Conservation (phyloP, 208 protist genomes). For the Trypanosoma melophagium region DNA sequence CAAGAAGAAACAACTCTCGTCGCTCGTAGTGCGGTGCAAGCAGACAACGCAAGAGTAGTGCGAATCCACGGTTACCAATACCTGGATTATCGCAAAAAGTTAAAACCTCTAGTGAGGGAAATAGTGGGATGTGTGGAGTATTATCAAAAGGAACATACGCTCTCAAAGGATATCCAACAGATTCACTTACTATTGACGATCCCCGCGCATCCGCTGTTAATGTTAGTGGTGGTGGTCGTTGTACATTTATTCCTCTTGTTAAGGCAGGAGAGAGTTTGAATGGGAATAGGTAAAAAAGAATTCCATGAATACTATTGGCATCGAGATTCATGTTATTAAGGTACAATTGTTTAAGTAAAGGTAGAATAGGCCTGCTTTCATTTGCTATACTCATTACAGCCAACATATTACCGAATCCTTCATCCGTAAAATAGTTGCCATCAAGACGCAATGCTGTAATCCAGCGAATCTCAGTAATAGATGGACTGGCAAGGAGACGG, state of each 20-base stretch:
- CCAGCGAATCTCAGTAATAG: slow-evolving; percentile 58
- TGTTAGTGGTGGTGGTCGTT: slow-evolving; percentile 11
- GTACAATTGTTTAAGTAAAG: slow-evolving; percentile 69
- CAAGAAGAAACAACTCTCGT: slow-evolving; percentile 47
- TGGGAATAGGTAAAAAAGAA: slow-evolving; percentile 76
- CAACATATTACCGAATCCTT: slow-evolving; percentile 72
- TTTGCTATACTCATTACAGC: slow-evolving; percentile 59
- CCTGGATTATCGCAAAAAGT: slow-evolving; percentile 79
- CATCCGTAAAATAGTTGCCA: slow-evolving; percentile 82
- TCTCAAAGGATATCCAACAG: slow-evolving; percentile 26
- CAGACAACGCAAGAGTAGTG: slow-evolving; percentile 54
- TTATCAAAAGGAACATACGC: slow-evolving; percentile 38
- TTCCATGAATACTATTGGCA: slow-evolving; percentile 42
- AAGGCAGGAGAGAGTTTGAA: slow-evolving; percentile 5
- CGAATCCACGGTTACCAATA: slow-evolving; percentile 55
- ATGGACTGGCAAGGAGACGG: slow-evolving; percentile 51
- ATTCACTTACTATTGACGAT: slow-evolving; percentile 16
- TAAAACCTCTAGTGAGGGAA: slow-evolving; percentile 66
- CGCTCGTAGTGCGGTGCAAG: slow-evolving; percentile 56
- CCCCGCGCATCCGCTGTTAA: slow-evolving; percentile 14
- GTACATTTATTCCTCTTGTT: slow-evolving; percentile 18
- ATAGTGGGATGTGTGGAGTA: slow-evolving; percentile 42
- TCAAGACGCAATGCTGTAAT: slow-evolving; percentile 78
- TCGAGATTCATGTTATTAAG: slow-evolving; percentile 87
- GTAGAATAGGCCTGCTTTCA: slow-evolving; percentile 46